Conservation (phyloP, 2,329 filamentous ascomycete species). For the Colletotrichum tamarilloi region DNA sequence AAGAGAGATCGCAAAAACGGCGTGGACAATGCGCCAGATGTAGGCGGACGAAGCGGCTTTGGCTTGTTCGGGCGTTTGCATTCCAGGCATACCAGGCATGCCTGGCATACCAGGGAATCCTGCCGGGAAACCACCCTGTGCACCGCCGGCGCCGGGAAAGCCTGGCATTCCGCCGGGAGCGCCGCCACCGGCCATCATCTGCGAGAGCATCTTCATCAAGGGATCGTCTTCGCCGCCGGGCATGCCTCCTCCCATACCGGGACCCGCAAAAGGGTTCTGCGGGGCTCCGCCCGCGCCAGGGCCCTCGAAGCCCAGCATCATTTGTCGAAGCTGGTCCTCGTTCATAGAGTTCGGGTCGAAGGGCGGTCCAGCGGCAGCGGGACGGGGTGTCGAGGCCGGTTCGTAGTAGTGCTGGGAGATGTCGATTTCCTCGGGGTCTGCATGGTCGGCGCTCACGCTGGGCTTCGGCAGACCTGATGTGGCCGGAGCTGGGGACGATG, state of each 20-base stretch:
- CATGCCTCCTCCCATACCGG: conserved; percentile 30
- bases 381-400: conserved; percentile 48
- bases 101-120: conserved; percentile 50
- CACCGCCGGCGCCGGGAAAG: conserved; percentile 14
- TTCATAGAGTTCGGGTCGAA: conserved; percentile 52
- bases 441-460: conserved; percentile 49
- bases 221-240: conserved; percentile 59
- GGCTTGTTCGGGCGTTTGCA: conserved; percentile 45
- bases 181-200: conserved; percentile 68
- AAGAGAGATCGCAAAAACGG: conserved; percentile 75
- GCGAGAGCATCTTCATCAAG: conserved; percentile 75
- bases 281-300: conserved; percentile 37
- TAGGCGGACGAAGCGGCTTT: conserved; percentile 49
- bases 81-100: conserved; percentile 49
- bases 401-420: conserved; percentile 80
- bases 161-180: conserved; percentile 38
- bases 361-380: conserved; percentile 40
- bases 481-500: conserved; percentile 35
- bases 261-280: conserved; percentile 38
- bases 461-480: conserved; percentile 44
- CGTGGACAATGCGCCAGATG: conserved; percentile 80
- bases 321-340: conserved; percentile 72
- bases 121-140: conserved; percentile 42
- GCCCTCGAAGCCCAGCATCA: conserved; percentile 70
- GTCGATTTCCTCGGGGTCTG: conserved; percentile 81